Evolutionary conservation across 129 eudicot species (phyloP), one percentile per base, ranked within the genome.

Genomic region (Kitagawia praeruptora): DNA sequence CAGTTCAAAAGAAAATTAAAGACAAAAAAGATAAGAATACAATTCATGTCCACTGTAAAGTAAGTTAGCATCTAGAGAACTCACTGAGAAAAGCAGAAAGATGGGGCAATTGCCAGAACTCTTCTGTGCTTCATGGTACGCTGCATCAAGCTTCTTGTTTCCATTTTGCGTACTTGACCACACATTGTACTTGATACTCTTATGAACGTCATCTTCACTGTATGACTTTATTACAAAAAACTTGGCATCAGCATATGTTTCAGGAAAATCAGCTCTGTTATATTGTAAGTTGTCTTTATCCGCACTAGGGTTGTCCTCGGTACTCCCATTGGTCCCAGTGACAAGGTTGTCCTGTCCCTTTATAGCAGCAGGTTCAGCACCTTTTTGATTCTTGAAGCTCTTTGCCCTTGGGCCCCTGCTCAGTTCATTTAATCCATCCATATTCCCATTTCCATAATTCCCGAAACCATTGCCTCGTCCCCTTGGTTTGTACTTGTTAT

Each of bases 151-250:
- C 73, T 87, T 87, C 80, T 82, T 87, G 82, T 87, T 87, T 5
- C 90, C 90, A 79, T 87, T 87, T 42, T 80, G 86, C 3, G 90
- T 87, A 48, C 86, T 84, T 23, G 90, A 77, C 90, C 90, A 87
- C 38, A 87, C 82, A 79, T 73, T 77, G 53, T 87, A 87, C 76
- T 87, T 87, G 66, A 87, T 82, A 75, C 90, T 81, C 84, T 87
- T 87, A 27, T 87, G 90, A 21, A 84, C 82, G 80, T 87, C 88
- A 64, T 87, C 90, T 64, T 87, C 90, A 51, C 90, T 87, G 81
- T 87, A 87, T 3, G 90, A 87, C 77, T 87, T 87, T 70, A 87
- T 87, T 9, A 87, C 54, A 69, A 84, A 84, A 39, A 87, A 87
- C 78, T 79, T 87, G 8, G 88, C 90, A 70, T 84, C 86, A 31